These are phyloP conservation scores for Hypoxylon sp. DNA, from an alignment of 2,329 filamentous ascomycete genomes.

Conservation along the genomic window DNA sequence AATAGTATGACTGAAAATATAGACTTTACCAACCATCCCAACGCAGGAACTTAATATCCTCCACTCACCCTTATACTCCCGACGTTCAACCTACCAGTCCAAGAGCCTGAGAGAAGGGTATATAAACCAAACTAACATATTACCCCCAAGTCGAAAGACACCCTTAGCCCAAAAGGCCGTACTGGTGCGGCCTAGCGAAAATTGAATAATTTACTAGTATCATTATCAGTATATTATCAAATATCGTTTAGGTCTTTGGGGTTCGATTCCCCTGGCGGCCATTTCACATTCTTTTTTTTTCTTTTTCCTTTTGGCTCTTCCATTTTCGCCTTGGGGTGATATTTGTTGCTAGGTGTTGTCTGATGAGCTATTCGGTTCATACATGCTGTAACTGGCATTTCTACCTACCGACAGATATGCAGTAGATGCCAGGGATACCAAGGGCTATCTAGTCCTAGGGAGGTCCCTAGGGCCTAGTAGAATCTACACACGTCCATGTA, in stretches of 20 bases:
- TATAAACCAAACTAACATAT: not conserved
- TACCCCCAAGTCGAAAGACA: not conserved
- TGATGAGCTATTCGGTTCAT: too few relatives aligned
- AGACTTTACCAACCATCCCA: too few relatives aligned
- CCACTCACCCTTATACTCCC: not conserved
- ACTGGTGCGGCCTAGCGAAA: constrained; percentile 12
- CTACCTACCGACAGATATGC: too few relatives aligned
- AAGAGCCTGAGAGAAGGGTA: not conserved
- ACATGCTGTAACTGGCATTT: too few relatives aligned
- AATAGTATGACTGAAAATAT: too few relatives aligned
- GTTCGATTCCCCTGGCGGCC: constrained; percentile 25
- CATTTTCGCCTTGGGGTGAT: not conserved
- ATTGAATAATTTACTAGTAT: not conserved
- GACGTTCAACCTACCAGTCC: not conserved
- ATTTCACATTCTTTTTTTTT: constrained; percentile 2
- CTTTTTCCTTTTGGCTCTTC: not conserved
- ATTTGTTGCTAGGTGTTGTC: too few relatives aligned
- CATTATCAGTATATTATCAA: constrained; percentile 4
- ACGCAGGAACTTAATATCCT: too few relatives aligned
- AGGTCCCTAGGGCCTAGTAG: too few relatives aligned
- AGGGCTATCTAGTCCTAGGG: too few relatives aligned
- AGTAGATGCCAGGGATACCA: too few relatives aligned
- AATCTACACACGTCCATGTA: too few relatives aligned
- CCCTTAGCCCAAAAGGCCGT: constrained; percentile 1
- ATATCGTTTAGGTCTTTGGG: constrained; percentile 8